Conservation (phyloP, 2,329 filamentous ascomycete species). For the Pestalotiopsis sp. region DNA sequence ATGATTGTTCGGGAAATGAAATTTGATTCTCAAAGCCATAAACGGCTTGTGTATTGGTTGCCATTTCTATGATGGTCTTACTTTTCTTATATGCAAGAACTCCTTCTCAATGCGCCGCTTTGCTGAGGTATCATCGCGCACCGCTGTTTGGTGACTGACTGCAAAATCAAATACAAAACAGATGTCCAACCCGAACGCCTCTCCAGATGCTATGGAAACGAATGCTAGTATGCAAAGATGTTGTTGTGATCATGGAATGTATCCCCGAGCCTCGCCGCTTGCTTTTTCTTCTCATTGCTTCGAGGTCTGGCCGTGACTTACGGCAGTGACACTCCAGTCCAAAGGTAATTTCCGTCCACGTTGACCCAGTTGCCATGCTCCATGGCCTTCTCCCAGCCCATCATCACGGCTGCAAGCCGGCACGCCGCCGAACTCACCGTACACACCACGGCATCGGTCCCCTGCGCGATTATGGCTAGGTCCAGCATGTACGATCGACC, state of each 20-base stretch:
- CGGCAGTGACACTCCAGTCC: conserved; percentile 49
- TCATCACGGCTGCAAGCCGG: conserved; percentile 78
- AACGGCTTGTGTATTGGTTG: not conserved
- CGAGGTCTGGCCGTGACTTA: not conserved
- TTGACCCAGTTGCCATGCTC: conserved; percentile 70
- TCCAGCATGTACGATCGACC: conserved; percentile 84
- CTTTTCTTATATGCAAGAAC: not conserved
- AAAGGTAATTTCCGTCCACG: conserved; percentile 72
- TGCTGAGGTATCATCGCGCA: conserved; percentile 5
- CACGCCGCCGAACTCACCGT: conserved; percentile 75
- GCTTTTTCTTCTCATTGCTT: not conserved
- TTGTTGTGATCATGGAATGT: not conserved
- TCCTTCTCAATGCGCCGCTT: conserved; percentile 1
- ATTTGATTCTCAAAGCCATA: not conserved
- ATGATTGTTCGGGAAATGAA: not conserved
- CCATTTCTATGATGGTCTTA: not conserved
- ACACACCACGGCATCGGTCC: conserved; percentile 74
- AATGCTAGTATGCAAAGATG: conserved; percentile 8
- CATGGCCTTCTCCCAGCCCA: conserved; percentile 78
- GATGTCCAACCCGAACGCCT: conserved; percentile 7
- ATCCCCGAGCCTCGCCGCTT: not conserved
- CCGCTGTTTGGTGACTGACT: not conserved
- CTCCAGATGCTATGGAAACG: conserved; percentile 1
- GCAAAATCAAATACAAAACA: not conserved
- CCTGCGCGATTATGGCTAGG: conserved; percentile 70